A percentile compares a stretch with the other conserved stretches of the same genome.
Evolutionary conservation across 768 basidiomycete genomes (phyloP).

Genomic region (Mycena epipterygia): DNA sequence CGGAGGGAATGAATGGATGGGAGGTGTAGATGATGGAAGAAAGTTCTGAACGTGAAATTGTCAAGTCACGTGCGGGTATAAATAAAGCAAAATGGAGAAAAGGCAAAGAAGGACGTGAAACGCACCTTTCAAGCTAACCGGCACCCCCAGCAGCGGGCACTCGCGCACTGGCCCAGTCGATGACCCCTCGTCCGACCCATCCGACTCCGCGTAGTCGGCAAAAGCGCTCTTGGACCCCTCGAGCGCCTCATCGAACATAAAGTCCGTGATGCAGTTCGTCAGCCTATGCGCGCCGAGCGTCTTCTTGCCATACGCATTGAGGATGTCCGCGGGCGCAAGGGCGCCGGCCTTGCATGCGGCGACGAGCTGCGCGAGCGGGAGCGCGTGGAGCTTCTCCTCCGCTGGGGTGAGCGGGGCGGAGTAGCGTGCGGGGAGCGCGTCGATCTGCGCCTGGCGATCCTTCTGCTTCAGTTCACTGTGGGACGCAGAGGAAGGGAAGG

Average conservation of each 20-base stretch:
- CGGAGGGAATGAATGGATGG: too few relatives aligned
- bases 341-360: constrained; percentile 57
- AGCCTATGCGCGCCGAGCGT: constrained; percentile 61
- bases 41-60: too few relatives aligned
- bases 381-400: constrained; percentile 64
- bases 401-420: constrained; percentile 56
- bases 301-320: constrained; percentile 62
- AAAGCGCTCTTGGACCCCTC: constrained; percentile 27
- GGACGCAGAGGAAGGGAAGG: neutral
- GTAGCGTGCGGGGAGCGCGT: constrained; percentile 54
- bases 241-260: constrained; percentile 56
- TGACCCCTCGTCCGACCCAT: constrained; percentile 47
- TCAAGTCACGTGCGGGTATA: constrained; percentile 47
- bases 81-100: constrained; percentile 28
- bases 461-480: constrained; percentile 59
- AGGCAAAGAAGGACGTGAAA: too few relatives aligned
- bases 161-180: constrained; percentile 27
- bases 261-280: constrained; percentile 75
- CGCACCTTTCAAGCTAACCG: constrained; percentile 71
- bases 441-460: constrained; percentile 59
- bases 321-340: constrained; percentile 54
- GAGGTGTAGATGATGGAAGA: too few relatives aligned
- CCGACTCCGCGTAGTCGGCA: constrained; percentile 43
- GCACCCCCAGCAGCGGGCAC: constrained; percentile 69
- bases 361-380: constrained; percentile 62